Conservation (phyloP, 2,329 filamentous ascomycete species). For the Penicillium janthinellum region DNA sequence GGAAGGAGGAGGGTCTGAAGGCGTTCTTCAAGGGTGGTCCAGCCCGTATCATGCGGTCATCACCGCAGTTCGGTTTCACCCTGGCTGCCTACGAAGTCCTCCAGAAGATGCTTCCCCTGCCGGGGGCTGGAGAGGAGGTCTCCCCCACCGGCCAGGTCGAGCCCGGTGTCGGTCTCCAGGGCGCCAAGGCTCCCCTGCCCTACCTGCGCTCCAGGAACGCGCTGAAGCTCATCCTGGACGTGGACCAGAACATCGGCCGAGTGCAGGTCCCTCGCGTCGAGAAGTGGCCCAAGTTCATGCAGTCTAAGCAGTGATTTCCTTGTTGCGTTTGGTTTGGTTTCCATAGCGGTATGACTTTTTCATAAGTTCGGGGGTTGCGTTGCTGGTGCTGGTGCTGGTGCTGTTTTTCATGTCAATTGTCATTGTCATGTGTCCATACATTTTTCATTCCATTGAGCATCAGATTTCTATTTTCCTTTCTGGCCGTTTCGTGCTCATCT, state of each 20-base stretch:
- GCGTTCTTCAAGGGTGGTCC: slow-evolving; percentile 99
- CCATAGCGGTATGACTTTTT: slow-evolving; percentile 27
- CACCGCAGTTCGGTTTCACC: slow-evolving; percentile 97
- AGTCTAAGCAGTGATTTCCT: slow-evolving; percentile 33
- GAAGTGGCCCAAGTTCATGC: slow-evolving; percentile 43
- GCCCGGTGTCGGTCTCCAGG: slow-evolving; percentile 63
- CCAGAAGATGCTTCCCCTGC: slow-evolving; percentile 77
- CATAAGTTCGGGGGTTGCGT: slow-evolving; percentile 12
- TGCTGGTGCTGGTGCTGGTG: not conserved
- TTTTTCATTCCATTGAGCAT: slow-evolving; percentile 26
- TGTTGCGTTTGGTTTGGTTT: slow-evolving; percentile 22
- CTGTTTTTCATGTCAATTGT: slow-evolving; percentile 5
- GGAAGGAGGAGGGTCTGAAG: slow-evolving; percentile 86
- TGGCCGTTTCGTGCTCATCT: not conserved
- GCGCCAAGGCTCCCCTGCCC: slow-evolving; percentile 64
- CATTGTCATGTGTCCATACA: slow-evolving; percentile 15
- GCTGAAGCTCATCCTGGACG: slow-evolving; percentile 90
- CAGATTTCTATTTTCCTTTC: slow-evolving; percentile 6
- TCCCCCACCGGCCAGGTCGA: slow-evolving; percentile 63
- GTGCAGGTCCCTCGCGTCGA: slow-evolving; percentile 58
- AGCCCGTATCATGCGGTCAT: slow-evolving; percentile 90
- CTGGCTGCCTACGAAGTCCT: slow-evolving; percentile 93
- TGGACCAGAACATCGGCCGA: slow-evolving; percentile 90
- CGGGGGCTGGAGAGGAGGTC: slow-evolving; percentile 60
- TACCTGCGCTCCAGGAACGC: slow-evolving; percentile 81